Percentiles rank a stretch among this genome's conserved stretches.
Evolutionary conservation across 2,329 filamentous ascomycete species (phyloP).

Genomic region (Alternaria gansuensis): DNA sequence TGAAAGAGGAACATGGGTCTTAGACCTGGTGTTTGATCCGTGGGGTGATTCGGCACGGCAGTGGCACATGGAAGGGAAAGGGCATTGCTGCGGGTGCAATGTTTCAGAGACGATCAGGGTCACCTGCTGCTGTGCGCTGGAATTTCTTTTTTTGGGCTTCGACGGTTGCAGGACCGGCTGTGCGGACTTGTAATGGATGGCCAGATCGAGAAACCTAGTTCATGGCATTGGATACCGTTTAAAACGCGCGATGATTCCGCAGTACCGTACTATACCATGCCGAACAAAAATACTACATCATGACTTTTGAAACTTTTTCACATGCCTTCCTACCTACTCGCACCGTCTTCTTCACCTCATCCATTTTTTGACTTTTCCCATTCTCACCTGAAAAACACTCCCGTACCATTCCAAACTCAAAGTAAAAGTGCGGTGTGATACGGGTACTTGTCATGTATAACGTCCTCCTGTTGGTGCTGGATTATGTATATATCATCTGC

Average conservation of each 20-base stretch:
- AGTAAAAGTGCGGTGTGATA: conserved; percentile 3
- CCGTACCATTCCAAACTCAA: neutral
- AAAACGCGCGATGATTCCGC: no score
- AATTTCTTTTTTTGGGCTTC: neutral
- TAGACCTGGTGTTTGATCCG: neutral
- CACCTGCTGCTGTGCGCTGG: neutral
- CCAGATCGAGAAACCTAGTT: no score
- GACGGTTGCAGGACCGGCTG: neutral
- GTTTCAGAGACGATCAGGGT: conserved; percentile 14
- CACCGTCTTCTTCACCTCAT: neutral
- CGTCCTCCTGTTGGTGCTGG: no score
- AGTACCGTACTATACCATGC: no score
- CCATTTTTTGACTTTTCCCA: no score
- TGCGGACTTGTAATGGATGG: neutral
- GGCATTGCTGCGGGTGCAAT: conserved; percentile 20
- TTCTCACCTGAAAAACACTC: no score
- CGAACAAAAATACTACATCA: conserved; percentile 7
- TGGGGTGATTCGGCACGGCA: neutral
- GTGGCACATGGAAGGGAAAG: no score
- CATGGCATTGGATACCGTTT: no score
- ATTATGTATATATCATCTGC: conserved; percentile 26
- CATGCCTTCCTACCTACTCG: neutral
- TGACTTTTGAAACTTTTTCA: neutral
- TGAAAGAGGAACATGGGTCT: conserved; percentile 1
- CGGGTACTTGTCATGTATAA: neutral